These are phyloP conservation scores for Dendrobium catenatum DNA, from an alignment of 106 monocot species.

Conservation along the genomic window DNA sequence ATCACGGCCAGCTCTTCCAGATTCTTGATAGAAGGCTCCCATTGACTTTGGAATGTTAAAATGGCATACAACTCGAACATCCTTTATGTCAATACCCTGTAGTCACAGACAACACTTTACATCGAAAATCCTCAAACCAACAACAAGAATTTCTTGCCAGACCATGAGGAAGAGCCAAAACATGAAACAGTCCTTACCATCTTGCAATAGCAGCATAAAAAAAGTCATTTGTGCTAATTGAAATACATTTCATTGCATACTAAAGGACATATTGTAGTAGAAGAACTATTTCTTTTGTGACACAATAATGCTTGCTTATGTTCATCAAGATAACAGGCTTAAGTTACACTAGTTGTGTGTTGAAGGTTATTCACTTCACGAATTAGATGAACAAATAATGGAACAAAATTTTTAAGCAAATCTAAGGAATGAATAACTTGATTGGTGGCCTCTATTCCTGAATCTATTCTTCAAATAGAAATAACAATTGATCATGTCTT, in stretches of 20 bases:
- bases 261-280: neutral
- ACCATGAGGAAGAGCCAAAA: neutral
- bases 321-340: neutral
- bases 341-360: neutral
- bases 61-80: slow-evolving; percentile 87
- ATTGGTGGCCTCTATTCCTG: neutral
- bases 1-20: slow-evolving; percentile 97
- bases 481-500: too few relatives aligned
- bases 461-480: too few relatives aligned
- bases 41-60: slow-evolving; percentile 92
- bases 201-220: slow-evolving; percentile 26
- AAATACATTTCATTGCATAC: neutral
- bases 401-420: neutral
- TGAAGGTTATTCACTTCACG: neutral
- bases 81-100: slow-evolving; percentile 97
- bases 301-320: neutral
- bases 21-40: slow-evolving; percentile 96
- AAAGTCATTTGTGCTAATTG: neutral
- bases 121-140: neutral
- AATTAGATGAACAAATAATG: neutral
- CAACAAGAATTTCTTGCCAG: neutral
- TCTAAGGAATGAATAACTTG: neutral
- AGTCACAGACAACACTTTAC: neutral
- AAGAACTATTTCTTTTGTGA: neutral
- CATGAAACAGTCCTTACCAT: slow-evolving; percentile 46